Evolutionary conservation across 2,329 filamentous ascomycete species (phyloP).

Genomic region (Colletotrichum acutatum): DNA sequence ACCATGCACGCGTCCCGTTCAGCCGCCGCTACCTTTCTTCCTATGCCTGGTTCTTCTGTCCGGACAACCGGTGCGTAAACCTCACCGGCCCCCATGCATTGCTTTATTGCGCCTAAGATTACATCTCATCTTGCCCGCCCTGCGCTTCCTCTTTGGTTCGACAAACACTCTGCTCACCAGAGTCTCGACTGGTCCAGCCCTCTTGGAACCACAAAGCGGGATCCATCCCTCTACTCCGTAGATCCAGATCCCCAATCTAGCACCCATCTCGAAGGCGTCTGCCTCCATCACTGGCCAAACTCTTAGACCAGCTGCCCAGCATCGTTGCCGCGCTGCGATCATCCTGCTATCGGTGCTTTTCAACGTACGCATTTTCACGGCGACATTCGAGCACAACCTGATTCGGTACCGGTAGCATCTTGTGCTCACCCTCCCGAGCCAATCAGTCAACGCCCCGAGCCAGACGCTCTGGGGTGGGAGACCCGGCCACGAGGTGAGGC

Average conservation of each 20-base stretch:
- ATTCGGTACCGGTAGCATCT: background rate
- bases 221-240: background rate
- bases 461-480: background rate
- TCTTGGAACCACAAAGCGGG: constrained; percentile 11
- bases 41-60: constrained; percentile 2
- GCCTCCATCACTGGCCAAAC: background rate
- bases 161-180: constrained; percentile 6
- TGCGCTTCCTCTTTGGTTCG: constrained; percentile 15
- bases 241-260: constrained; percentile 7
- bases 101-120: constrained; percentile 34
- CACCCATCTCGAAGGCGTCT: constrained; percentile 11
- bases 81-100: constrained; percentile 26
- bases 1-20: background rate
- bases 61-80: constrained; percentile 18
- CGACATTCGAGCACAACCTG: background rate
- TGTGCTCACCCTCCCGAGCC: background rate
- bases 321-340: constrained; percentile 3
- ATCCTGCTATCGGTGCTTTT: constrained; percentile 1
- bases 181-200: constrained; percentile 31
- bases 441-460: background rate
- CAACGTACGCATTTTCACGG: background rate
- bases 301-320: background rate
- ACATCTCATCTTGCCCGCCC: constrained; percentile 27
- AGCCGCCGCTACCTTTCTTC: background rate
- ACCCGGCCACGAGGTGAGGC: constrained; percentile 24